These are phyloP conservation scores for Zasmidium angulare DNA, from an alignment of 2,329 filamentous ascomycete genomes.

Conservation along the genomic window DNA sequence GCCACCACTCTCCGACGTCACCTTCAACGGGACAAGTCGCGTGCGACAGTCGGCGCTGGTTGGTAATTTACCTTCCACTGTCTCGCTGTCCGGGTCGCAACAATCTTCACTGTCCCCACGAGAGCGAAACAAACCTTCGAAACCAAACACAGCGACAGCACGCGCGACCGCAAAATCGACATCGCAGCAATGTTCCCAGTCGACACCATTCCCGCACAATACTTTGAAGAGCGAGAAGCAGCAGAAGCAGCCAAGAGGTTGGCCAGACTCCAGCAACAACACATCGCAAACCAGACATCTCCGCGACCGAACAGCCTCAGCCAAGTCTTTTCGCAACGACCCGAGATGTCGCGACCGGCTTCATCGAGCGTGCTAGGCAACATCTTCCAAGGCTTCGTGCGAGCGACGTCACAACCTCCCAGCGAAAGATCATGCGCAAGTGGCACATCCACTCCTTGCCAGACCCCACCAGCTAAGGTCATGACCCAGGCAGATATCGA, in stretches of 20 bases:
- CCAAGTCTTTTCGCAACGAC: conserved; percentile 21
- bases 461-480: conserved; percentile 20
- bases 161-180: background rate
- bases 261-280: conserved; percentile 22
- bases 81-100: background rate
- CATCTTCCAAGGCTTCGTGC: conserved; percentile 28
- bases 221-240: conserved; percentile 33
- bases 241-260: conserved; percentile 26
- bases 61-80: background rate
- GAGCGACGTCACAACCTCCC: conserved; percentile 7
- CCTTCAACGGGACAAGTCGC: background rate
- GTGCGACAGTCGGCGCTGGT: background rate
- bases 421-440: conserved; percentile 6
- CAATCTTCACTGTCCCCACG: background rate
- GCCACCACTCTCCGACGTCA: background rate
- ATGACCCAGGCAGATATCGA: conserved; percentile 29
- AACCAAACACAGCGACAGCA: too few species aligned
- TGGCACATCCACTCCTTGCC: conserved; percentile 19
- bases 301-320: conserved; percentile 16
- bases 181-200: conserved; percentile 32
- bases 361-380: conserved; percentile 26
- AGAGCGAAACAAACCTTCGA: too few species aligned
- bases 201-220: conserved; percentile 32
- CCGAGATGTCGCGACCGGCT: conserved; percentile 20
- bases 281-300: conserved; percentile 20